Percentiles rank a stretch among this genome's conserved stretches.
These are phyloP conservation scores for Xylariaceae sp. DNA, from an alignment of 2,329 filamentous ascomycete genomes.

Conservation along the genomic window DNA sequence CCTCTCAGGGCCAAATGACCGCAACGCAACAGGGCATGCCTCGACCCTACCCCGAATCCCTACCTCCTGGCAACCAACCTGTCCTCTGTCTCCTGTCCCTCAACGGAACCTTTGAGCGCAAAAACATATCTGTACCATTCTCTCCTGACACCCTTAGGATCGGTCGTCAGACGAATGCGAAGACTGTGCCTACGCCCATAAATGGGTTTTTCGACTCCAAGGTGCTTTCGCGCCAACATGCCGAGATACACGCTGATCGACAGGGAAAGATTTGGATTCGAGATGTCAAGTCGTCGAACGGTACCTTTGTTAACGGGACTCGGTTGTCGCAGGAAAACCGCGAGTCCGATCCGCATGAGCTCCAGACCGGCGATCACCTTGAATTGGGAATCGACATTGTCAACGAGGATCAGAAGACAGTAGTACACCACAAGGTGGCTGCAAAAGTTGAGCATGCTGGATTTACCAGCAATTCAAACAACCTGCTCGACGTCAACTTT, in stretches of 20 bases:
- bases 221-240: slow-evolving; percentile 91
- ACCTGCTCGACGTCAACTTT: slow-evolving; percentile 83
- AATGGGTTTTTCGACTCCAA: slow-evolving; percentile 99
- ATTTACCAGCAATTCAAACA: slow-evolving; percentile 69
- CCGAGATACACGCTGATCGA: slow-evolving; percentile 82
- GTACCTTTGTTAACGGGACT: slow-evolving; percentile 93
- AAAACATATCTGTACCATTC: slow-evolving; percentile 90
- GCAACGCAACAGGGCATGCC: slow-evolving; percentile 42
- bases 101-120: slow-evolving; percentile 95
- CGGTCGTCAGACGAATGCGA: slow-evolving; percentile 94
- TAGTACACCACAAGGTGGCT: slow-evolving; percentile 97
- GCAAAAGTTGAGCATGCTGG: slow-evolving; percentile 96
- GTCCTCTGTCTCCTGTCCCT: slow-evolving; percentile 84
- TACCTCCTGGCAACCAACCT: slow-evolving; percentile 63
- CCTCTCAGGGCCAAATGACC: slow-evolving; percentile 34
- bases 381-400: slow-evolving; percentile 98
- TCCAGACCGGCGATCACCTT: slow-evolving; percentile 85
- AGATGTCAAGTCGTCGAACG: slow-evolving; percentile 97
- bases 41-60: slow-evolving; percentile 63
- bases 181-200: slow-evolving; percentile 81
- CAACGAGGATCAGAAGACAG: slow-evolving; percentile 96
- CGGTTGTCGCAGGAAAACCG: slow-evolving; percentile 89
- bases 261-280: slow-evolving; percentile 92
- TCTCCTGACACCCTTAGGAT: slow-evolving; percentile 92
- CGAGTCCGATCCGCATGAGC: slow-evolving; percentile 91